These are phyloP conservation scores for Sedum album DNA, from an alignment of 164 flowering plant genomes.

Conservation along the genomic window DNA sequence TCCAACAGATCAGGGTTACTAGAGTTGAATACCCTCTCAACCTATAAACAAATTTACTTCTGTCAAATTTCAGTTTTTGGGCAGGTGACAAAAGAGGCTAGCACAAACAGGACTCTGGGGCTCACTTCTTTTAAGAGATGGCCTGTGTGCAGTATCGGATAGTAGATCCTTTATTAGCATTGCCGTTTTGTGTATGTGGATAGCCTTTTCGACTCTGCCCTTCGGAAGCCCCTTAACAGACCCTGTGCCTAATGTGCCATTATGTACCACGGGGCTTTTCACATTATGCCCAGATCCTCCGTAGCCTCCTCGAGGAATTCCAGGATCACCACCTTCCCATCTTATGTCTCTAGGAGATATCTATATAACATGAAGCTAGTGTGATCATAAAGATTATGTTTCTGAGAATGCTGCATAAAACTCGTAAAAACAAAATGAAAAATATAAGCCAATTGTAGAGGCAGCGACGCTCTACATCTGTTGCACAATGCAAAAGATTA, in stretches of 20 bases:
- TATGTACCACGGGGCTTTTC: slow-evolving; percentile 25
- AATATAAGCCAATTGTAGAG: too few species aligned
- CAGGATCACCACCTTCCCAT: slow-evolving; percentile 34
- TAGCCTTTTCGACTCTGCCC: slow-evolving; percentile 24
- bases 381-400: not conserved
- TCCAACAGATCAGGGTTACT: slow-evolving; percentile 32
- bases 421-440: not conserved
- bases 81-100: not conserved
- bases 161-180: slow-evolving; percentile 8
- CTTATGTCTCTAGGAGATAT: slow-evolving; percentile 22
- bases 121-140: slow-evolving; percentile 32
- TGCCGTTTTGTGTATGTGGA: slow-evolving; percentile 17
- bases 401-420: slow-evolving; percentile 8
- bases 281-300: slow-evolving; percentile 26
- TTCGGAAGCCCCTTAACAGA: slow-evolving; percentile 28
- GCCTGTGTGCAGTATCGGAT: slow-evolving; percentile 33
- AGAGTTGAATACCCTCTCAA: slow-evolving; percentile 34
- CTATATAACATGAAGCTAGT: slow-evolving; percentile 1
- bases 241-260: slow-evolving; percentile 21
- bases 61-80: not conserved
- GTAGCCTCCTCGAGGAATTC: slow-evolving; percentile 27
- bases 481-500: too few species aligned
- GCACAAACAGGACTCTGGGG: not conserved
- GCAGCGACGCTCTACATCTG: too few species aligned
- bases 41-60: slow-evolving; percentile 16